These are phyloP conservation scores for Hypoxylon cercidicola DNA, from an alignment of 495 filamentous ascomycete species.

Conservation along the genomic window DNA sequence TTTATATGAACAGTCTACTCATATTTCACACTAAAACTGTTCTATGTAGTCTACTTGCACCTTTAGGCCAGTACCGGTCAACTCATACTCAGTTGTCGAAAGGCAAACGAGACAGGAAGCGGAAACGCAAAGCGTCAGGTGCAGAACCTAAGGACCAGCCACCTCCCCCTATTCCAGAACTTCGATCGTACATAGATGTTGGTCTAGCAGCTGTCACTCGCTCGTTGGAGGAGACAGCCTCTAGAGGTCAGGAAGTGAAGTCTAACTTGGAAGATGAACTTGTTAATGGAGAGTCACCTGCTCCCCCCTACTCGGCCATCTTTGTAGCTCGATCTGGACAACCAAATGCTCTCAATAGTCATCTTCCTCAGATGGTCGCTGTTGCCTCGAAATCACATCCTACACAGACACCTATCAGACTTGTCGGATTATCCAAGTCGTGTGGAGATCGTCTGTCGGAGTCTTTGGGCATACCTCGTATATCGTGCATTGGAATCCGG, in stretches of 20 bases:
- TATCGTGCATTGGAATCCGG: constrained; percentile 66
- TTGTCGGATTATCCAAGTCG: constrained; percentile 65
- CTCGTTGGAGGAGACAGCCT: constrained; percentile 59
- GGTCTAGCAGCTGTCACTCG: constrained; percentile 68
- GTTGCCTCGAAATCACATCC: constrained; percentile 59
- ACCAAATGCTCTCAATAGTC: constrained; percentile 62
- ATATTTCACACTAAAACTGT: constrained; percentile 18
- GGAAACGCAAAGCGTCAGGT: constrained; percentile 52
- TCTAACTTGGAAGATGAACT: constrained; percentile 1
- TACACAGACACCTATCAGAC: constrained; percentile 52
- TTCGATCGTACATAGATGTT: constrained; percentile 64
- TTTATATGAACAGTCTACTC: background rate
- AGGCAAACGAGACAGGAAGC: constrained; percentile 60
- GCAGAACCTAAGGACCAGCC: constrained; percentile 6
- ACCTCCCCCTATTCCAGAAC: constrained; percentile 55
- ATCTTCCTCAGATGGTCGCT: constrained; percentile 68
- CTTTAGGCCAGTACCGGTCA: constrained; percentile 64
- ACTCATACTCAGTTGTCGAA: constrained; percentile 60
- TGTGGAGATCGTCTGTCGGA: constrained; percentile 61
- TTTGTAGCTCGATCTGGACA: constrained; percentile 64
- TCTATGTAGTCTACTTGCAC: constrained; percentile 61
- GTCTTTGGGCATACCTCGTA: constrained; percentile 65
- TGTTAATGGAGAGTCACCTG: constrained; percentile 15
- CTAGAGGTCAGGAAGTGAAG: constrained; percentile 5
- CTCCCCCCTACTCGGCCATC: constrained; percentile 54